Evolutionary conservation across 2,329 filamentous ascomycete genomes (phyloP).

Genomic region (Elsinoe ampelina): DNA sequence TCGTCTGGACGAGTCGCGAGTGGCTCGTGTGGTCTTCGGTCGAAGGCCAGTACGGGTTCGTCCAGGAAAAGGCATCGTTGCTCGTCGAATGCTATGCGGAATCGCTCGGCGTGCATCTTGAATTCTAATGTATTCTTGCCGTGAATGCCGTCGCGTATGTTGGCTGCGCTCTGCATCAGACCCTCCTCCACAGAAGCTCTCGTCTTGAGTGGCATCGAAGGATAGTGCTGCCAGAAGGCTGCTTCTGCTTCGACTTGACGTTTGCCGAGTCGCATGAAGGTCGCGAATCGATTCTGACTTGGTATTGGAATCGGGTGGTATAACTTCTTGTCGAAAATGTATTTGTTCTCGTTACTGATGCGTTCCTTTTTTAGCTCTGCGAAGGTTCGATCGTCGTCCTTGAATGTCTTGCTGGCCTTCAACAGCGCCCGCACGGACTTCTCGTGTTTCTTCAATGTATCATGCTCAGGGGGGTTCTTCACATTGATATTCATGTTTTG

Average conservation of each 20-base stretch:
- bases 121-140: neutral
- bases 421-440: neutral
- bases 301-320: neutral
- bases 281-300: neutral
- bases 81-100: constrained; percentile 1
- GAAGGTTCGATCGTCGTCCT: neutral
- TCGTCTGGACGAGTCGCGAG: constrained; percentile 51
- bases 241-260: constrained; percentile 8
- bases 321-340: neutral
- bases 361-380: neutral
- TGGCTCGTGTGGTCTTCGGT: constrained; percentile 62
- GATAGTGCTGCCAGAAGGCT: neutral
- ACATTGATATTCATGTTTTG: neutral
- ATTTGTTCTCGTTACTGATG: neutral
- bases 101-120: neutral
- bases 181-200: neutral
- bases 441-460: neutral
- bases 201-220: neutral
- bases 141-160: neutral
- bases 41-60: constrained; percentile 48
- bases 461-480: neutral
- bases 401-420: neutral
- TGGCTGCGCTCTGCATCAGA: neutral
- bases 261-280: neutral
- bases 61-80: neutral